Conservation (phyloP, 169 alveolate species). For the Eimeria sp. region DNA sequence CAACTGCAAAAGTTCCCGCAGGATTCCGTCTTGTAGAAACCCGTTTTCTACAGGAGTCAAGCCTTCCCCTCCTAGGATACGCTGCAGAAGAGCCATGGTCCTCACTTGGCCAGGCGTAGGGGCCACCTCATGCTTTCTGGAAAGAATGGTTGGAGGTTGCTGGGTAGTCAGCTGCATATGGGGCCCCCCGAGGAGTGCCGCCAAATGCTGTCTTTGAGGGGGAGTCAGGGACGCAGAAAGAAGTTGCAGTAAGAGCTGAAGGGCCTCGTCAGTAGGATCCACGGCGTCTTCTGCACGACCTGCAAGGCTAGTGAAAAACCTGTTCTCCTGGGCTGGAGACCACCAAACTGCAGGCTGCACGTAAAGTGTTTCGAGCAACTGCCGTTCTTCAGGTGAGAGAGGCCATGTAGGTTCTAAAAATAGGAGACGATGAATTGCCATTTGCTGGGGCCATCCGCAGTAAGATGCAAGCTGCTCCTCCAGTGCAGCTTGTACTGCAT, state of each 20-base stretch:
- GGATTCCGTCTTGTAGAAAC: constrained; percentile 28
- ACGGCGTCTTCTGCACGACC: neutral
- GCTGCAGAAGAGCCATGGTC: constrained; percentile 17
- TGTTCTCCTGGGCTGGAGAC: constrained; percentile 36
- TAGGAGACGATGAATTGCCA: constrained; percentile 27
- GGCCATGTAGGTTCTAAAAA: constrained; percentile 41
- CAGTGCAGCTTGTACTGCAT: constrained; percentile 14
- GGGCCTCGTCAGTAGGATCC: neutral
- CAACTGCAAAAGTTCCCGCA: constrained; percentile 1
- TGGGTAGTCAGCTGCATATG: neutral
- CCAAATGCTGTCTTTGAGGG: constrained; percentile 3
- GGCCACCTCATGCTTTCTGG: neutral
- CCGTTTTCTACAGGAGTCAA: constrained; percentile 12
- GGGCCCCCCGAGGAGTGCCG: neutral
- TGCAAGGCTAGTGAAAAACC: constrained; percentile 18
- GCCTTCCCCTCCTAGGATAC: neutral
- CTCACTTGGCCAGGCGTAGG: constrained; percentile 25
- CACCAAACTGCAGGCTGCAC: constrained; percentile 22
- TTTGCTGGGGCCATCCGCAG: constrained; percentile 3
- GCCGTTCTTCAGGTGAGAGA: constrained; percentile 29
- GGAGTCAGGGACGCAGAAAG: constrained; percentile 7
- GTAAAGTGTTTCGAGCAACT: constrained; percentile 9
- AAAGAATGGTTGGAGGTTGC: neutral
- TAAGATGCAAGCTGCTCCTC: constrained; percentile 13
- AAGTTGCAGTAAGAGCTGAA: constrained; percentile 9